Percentiles rank a stretch among this genome's conserved stretches.
Conservation (phyloP, 495 filamentous ascomycete genomes). For the Lasiosphaeriaceae sp. region DNA sequence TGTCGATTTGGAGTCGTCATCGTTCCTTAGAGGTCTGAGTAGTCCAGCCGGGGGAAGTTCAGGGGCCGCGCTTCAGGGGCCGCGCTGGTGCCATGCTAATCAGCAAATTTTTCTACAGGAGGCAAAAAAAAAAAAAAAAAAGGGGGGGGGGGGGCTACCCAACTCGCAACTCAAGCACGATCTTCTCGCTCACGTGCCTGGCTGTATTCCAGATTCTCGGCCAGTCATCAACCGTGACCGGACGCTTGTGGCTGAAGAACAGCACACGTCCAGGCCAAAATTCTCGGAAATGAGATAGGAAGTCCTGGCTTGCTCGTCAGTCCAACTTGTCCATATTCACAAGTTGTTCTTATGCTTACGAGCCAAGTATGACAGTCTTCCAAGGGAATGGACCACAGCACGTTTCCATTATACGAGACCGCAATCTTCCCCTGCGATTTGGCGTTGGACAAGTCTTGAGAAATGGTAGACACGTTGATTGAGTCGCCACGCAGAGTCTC, state of each 20-base stretch:
- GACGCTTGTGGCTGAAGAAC: conserved; percentile 19
- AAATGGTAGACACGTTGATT: conserved; percentile 3
- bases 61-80: too few relatives aligned
- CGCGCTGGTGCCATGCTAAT: too few relatives aligned
- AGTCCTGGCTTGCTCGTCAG: background rate
- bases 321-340: background rate
- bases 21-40: too few relatives aligned
- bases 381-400: conserved; percentile 19
- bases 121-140: too few relatives aligned
- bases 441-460: background rate
- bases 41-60: too few relatives aligned
- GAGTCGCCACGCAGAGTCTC: conserved; percentile 13
- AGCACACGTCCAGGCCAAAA: conserved; percentile 27
- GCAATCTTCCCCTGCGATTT: conserved; percentile 1
- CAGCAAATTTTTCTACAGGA: too few relatives aligned
- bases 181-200: background rate
- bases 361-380: conserved; percentile 35
- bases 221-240: conserved; percentile 25
- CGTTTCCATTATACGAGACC: conserved; percentile 4
- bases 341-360: conserved; percentile 24
- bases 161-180: conserved; percentile 11
- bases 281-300: conserved; percentile 34
- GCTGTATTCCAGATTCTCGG: conserved; percentile 23
- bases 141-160: background rate
- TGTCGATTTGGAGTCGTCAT: too few relatives aligned